Conservation (phyloP, 441 rosid genomes). For the Eutrema salsugineum region DNA sequence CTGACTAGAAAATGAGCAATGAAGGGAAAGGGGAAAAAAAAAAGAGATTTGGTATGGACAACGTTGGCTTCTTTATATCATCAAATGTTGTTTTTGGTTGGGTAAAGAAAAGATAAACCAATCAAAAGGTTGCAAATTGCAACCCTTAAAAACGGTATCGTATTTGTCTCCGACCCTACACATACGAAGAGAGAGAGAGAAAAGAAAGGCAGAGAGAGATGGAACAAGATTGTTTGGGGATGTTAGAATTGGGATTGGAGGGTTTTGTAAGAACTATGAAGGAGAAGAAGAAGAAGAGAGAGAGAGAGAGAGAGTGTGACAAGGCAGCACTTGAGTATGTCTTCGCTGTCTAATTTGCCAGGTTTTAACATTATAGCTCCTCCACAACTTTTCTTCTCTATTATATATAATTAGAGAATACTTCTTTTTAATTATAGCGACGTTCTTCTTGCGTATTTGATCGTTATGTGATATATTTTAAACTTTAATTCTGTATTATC, state of each 20-base stretch:
- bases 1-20: not conserved
- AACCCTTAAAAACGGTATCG: slow-evolving; percentile 27
- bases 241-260: slow-evolving; percentile 12
- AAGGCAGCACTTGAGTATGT: slow-evolving; percentile 33
- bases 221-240: slow-evolving; percentile 12
- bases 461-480: too few relatives aligned
- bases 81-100: slow-evolving; percentile 28
- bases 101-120: slow-evolving; percentile 18
- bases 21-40: not conserved
- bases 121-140: slow-evolving; percentile 29
- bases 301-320: slow-evolving; percentile 14
- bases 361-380: slow-evolving; percentile 33
- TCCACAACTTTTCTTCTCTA: slow-evolving; percentile 33
- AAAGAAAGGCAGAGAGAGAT: not conserved
- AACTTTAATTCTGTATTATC: too few relatives aligned
- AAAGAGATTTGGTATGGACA: slow-evolving; percentile 17
- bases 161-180: slow-evolving; percentile 10
- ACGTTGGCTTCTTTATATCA: slow-evolving; percentile 28
- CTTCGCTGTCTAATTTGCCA: slow-evolving; percentile 37
- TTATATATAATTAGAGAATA: not conserved
- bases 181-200: not conserved
- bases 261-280: slow-evolving; percentile 27
- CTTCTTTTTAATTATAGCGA: slow-evolving; percentile 24
- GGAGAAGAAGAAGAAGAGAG: not conserved
- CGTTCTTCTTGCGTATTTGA: not conserved